Evolutionary conservation across 768 basidiomycete species (phyloP).

Genomic region (Pleurotus citrinopileatus): DNA sequence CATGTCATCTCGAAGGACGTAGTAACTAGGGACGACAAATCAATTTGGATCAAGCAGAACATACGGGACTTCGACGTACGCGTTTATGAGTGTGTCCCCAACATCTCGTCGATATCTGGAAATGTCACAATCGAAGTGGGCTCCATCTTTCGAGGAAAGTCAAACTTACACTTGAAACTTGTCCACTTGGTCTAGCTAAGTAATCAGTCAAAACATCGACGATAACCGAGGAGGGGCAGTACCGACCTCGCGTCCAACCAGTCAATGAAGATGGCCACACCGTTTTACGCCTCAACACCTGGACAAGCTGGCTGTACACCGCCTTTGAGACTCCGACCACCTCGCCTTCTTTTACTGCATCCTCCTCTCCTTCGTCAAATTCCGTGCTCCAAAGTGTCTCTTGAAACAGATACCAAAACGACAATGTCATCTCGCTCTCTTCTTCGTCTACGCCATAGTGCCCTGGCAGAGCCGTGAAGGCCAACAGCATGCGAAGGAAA

Average conservation of each 20-base stretch:
- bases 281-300: conserved; percentile 68
- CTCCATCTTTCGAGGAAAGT: background rate
- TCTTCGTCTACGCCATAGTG: conserved; percentile 84
- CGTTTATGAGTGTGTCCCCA: conserved; percentile 86
- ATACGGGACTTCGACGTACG: conserved; percentile 44
- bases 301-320: conserved; percentile 78
- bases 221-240: conserved; percentile 1
- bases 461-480: conserved; percentile 70
- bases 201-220: conserved; percentile 11
- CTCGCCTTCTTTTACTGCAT: conserved; percentile 26
- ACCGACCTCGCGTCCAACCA: conserved; percentile 70
- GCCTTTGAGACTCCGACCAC: conserved; percentile 57
- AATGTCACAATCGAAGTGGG: background rate
- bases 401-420: conserved; percentile 90
- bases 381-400: conserved; percentile 79
- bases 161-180: conserved; percentile 71
- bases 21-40: conserved; percentile 53
- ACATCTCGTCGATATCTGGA: conserved; percentile 84
- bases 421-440: conserved; percentile 82
- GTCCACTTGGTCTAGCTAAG: conserved; percentile 65
- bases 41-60: background rate
- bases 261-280: conserved; percentile 58
- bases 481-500: conserved; percentile 68
- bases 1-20: conserved; percentile 84
- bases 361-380: conserved; percentile 29